Evolutionary conservation across 179 eudicot genomes (phyloP).

Genomic region (Silene vulgaris): DNA sequence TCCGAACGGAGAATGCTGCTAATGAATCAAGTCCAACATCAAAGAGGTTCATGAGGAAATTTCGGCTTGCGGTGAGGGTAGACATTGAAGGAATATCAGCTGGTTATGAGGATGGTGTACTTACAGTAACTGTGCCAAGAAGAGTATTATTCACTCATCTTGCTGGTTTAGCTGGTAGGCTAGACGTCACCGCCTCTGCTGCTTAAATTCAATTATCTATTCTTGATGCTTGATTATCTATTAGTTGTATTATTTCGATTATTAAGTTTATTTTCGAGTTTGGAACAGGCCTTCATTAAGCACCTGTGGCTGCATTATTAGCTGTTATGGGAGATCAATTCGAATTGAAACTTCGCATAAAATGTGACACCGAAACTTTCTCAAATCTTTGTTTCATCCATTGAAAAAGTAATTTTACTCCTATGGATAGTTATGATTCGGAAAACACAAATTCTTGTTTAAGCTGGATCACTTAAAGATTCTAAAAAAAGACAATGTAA

Average conservation of each 20-base stretch:
- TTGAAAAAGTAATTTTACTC: not conserved
- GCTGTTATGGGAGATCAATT: slow-evolving; percentile 7
- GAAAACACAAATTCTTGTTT: not conserved
- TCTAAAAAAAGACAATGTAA: no score
- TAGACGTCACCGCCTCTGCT: slow-evolving; percentile 49
- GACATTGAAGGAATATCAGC: slow-evolving; percentile 62
- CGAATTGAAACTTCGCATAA: not conserved
- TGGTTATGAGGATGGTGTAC: slow-evolving; percentile 59
- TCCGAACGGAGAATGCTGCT: slow-evolving; percentile 36
- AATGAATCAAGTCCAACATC: slow-evolving; percentile 23
- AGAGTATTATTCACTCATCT: slow-evolving; percentile 51
- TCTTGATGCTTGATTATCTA: not conserved
- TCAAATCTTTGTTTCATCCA: not conserved
- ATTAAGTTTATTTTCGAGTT: not conserved
- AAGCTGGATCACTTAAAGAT: no score
- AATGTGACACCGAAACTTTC: not conserved
- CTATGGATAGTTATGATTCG: not conserved
- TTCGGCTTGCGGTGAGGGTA: slow-evolving; percentile 50
- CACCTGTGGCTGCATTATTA: slow-evolving; percentile 4
- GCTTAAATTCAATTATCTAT: slow-evolving; percentile 31
- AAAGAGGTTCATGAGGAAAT: slow-evolving; percentile 53
- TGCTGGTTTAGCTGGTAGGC: slow-evolving; percentile 33
- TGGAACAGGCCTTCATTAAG: slow-evolving; percentile 4
- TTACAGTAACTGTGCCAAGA: slow-evolving; percentile 64
- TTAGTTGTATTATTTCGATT: not conserved